Conservation (phyloP, 495 filamentous ascomycete species). For the Thermochaetoides thermophila region DNA sequence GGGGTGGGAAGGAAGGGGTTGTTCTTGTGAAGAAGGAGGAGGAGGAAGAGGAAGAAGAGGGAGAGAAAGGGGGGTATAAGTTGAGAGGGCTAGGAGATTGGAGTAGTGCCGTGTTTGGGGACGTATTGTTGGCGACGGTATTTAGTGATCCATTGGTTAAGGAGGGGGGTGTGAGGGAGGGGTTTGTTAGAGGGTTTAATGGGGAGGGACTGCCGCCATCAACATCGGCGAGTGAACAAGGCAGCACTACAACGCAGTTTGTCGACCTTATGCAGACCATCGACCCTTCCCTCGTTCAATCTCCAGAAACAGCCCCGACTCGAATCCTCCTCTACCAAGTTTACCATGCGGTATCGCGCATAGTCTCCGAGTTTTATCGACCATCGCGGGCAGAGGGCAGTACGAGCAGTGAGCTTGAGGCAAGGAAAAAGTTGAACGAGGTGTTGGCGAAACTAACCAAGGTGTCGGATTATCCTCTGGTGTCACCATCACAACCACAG, state of each 20-base stretch:
- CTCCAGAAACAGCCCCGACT: constrained; percentile 16
- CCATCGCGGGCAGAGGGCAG: constrained; percentile 21
- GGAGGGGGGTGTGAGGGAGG: constrained; percentile 37
- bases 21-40: constrained; percentile 15
- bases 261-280: not conserved
- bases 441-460: constrained; percentile 20
- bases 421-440: constrained; percentile 27
- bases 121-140: not conserved
- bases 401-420: constrained; percentile 31
- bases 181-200: constrained; percentile 37
- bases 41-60: not conserved
- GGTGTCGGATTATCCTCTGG: constrained; percentile 17
- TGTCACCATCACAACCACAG: too few species aligned
- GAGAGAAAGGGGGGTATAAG: not conserved
- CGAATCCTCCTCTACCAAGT: constrained; percentile 34
- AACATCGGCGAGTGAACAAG: not conserved
- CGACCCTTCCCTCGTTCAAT: constrained; percentile 19
- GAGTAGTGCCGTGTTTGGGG: not conserved
- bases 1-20: constrained; percentile 20
- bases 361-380: constrained; percentile 35
- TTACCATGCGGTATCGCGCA: constrained; percentile 29
- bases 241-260: not conserved
- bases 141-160: not conserved
- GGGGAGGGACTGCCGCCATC: constrained; percentile 8
- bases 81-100: not conserved